A percentile compares a stretch with the other conserved stretches of the same genome.
phyloP scores from a whole-genome alignment of 768 basidiomycete species.

The Tulasnella calospora region DNA sequence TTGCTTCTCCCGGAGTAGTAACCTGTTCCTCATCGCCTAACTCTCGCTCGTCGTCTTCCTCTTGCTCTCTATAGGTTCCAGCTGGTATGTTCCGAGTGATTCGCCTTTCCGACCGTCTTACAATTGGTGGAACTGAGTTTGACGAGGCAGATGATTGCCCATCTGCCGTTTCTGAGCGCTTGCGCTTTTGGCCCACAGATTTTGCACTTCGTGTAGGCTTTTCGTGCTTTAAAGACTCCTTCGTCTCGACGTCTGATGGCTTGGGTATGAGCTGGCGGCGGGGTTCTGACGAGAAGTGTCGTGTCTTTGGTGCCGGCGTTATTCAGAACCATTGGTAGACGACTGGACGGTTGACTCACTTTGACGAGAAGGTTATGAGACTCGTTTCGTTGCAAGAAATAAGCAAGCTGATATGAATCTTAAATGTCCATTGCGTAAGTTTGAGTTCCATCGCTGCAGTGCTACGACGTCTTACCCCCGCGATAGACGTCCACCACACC shows the following conservation, averaged over 20 bases:
- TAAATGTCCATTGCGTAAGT: background rate
- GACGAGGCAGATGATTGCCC: background rate
- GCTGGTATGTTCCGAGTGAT: slow-evolving; percentile 1
- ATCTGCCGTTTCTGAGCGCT: background rate
- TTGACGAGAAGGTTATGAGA: slow-evolving; percentile 78
- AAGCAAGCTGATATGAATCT: slow-evolving; percentile 89
- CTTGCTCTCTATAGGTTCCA: background rate
- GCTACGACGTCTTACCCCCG: slow-evolving; percentile 53
- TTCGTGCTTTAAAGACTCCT: background rate
- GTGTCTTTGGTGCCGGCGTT: background rate
- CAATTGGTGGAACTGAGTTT: background rate
- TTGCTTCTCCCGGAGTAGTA: background rate
- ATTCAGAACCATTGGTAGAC: background rate
- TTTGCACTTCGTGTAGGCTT: background rate
- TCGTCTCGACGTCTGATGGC: background rate
- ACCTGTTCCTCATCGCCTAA: background rate
- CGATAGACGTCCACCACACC: slow-evolving; percentile 76
- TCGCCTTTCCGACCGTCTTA: background rate
- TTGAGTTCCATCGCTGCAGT: background rate
- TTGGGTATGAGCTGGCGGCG: background rate
- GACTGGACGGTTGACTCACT: slow-evolving; percentile 41
- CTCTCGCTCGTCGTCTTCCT: slow-evolving; percentile 2
- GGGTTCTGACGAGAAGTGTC: background rate
- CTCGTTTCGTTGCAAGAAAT: slow-evolving; percentile 79
- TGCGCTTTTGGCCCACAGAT: background rate